Evolutionary conservation across 148 eudicot genomes (phyloP), one percentile per base, ranked within the genome.

Genomic region (Euryodendron excelsum): DNA sequence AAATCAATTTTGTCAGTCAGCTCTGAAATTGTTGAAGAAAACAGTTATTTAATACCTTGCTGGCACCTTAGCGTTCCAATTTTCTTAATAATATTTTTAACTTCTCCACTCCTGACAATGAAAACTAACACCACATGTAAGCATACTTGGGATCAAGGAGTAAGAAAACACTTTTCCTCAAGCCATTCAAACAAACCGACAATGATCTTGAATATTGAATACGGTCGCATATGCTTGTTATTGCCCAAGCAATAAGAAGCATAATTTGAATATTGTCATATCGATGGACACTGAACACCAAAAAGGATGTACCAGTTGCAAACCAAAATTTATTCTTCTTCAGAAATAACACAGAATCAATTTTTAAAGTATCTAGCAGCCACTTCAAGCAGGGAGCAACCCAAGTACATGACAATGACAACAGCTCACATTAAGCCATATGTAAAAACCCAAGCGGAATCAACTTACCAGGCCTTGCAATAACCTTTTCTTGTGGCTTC

Each of bases 401-500:
- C 55, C 33, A 44, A 11, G 58, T 28, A 25, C 25, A 48, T 12
- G 28, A 2, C 5, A 69, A 17, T 17, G 63, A 48, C 58, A 63
- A 44, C 8, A 55, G 9, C 67, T 75, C 27, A 59, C 60, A 64
- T 45, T n/a, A 37, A 47, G 7, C 45, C 21, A 79, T 41, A 21
- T 44, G 48, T 8, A 41, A 50, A 39, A 79, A 23, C 14, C 48
- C 39, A 7, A 18, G 34, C 21, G 28, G 67, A 76, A 58, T 72
- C 75, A 79, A 74, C 79, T 72, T 85, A 95, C 98, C 98, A 78
- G 98, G 96, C 82, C 87, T 89, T 67, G 98, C 93, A 75, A 89
- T 83, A 69, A 93, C 85, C 78, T 83, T 93, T 69, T 93, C 99
- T 66, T 93, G 93, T 48, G 94, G 97, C 87, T 91, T 93, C 83